These are phyloP conservation scores for Excoecaria cochinchinensis DNA, from an alignment of 345 rosid species.

Conservation along the genomic window DNA sequence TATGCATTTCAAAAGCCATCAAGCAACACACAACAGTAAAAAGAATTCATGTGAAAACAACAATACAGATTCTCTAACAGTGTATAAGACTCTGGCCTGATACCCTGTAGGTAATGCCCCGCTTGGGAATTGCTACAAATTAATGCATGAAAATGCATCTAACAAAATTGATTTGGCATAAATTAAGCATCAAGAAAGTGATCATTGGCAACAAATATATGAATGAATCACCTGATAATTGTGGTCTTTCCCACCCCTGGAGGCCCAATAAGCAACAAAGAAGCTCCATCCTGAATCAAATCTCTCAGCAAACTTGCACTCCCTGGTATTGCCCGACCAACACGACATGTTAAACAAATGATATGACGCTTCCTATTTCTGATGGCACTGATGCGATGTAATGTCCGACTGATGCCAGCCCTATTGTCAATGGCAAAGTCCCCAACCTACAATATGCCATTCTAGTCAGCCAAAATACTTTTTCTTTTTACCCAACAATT, in stretches of 20 bases:
- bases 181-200: neutral
- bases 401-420: conserved; percentile 87
- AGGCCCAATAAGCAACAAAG: conserved; percentile 86
- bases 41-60: no score
- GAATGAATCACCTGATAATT: conserved; percentile 63
- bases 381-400: conserved; percentile 81
- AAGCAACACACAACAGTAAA: no score
- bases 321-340: conserved; percentile 82
- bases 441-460: conserved; percentile 56
- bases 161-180: no score
- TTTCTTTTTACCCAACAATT: neutral
- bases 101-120: no score
- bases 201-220: neutral
- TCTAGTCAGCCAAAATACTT: conserved; percentile 3
- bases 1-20: no score
- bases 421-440: conserved; percentile 83
- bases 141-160: no score
- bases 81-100: no score
- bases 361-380: conserved; percentile 70
- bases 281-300: conserved; percentile 73
- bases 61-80: no score
- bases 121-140: no score
- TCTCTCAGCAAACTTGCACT: conserved; percentile 73
- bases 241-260: conserved; percentile 98
- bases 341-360: conserved; percentile 89